Base-by-base conservation (phyloP, 148 eudicot species). In the Vaccinium darrowii region DNA sequence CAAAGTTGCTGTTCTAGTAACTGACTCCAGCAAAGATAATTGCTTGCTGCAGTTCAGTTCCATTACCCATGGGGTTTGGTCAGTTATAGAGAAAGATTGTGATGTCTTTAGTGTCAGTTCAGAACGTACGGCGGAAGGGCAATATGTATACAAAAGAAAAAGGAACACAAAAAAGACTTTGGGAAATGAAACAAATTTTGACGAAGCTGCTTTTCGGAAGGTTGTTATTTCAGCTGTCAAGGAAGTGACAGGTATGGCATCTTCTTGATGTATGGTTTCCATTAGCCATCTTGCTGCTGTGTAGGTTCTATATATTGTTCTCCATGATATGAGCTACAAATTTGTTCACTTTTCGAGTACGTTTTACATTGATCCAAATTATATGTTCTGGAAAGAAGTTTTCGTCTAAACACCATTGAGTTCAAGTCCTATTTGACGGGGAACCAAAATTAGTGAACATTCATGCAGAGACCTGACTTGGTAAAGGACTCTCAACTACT, bases 21-120 rank as follows among this genome's bases (percentile, higher is more conserved):
- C 90, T 27, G 95, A 97, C 84, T 87, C 90, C 65, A 88, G 82
- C 84, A 92, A 86, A 86, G 91, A 93, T 56, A 90, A 89, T 71
- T 95, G 98, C 88, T 82, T 89, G 84, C 89, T 95, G 75, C 82
- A 86, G 74, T 89, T 88, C 84, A 85, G 98, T 81, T 80, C 93
- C 72, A 85, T 88, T 81, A 93, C 95, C 57, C 88, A 89, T 51
- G 98, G 99, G 88, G 98, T 93, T 23, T 97, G 98, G 99, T 95
- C 98, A 1, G 84, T 90, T 39, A 86, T 95, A 75, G 99, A 97
- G 89, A 93, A 93, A 86, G 91, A 85, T 80, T 62, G 89, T 76
- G 80, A 82, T 65, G 79, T 23, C 80, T 27, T 75, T 36, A 83
- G 75, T 81, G 74, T 79, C 52, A 80, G 76, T 69, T 76, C 81